Conservation (phyloP, 768 basidiomycete genomes). For the Psilocybe subaeruginosa region DNA sequence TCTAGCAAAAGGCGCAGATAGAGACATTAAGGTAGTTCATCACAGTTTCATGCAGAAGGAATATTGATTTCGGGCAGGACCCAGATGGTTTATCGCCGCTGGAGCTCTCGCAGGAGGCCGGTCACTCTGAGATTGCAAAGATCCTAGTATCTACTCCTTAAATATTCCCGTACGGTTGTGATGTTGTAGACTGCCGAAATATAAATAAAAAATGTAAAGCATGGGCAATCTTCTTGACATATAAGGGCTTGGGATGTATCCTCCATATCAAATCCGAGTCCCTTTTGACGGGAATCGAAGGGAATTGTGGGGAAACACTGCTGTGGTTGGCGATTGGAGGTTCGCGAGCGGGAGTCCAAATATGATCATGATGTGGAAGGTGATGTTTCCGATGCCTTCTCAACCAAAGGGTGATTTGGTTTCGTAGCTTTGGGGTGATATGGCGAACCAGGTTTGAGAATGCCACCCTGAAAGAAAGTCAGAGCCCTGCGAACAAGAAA, state of each 20-base stretch:
- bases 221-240: background rate
- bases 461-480: slow-evolving; percentile 51
- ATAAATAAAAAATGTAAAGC: background rate
- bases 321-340: background rate
- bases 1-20: slow-evolving; percentile 66
- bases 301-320: background rate
- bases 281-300: background rate
- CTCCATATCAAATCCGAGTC: background rate
- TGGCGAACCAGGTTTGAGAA: slow-evolving; percentile 59
- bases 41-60: background rate
- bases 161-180: slow-evolving; percentile 14
- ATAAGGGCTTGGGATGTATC: background rate
- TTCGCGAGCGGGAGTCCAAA: background rate
- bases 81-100: slow-evolving; percentile 64
- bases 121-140: slow-evolving; percentile 54
- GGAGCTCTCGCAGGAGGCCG: slow-evolving; percentile 63
- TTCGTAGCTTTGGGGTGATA: slow-evolving; percentile 44
- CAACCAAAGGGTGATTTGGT: slow-evolving; percentile 23
- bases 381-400: background rate
- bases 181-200: slow-evolving; percentile 6
- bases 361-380: background rate
- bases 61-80: slow-evolving; percentile 47
- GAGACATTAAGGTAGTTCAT: slow-evolving; percentile 57
- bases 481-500: background rate
- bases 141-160: slow-evolving; percentile 26